phyloP scores from a whole-genome alignment of 805 yeast species.

The Naumovozyma castellii region DNA sequence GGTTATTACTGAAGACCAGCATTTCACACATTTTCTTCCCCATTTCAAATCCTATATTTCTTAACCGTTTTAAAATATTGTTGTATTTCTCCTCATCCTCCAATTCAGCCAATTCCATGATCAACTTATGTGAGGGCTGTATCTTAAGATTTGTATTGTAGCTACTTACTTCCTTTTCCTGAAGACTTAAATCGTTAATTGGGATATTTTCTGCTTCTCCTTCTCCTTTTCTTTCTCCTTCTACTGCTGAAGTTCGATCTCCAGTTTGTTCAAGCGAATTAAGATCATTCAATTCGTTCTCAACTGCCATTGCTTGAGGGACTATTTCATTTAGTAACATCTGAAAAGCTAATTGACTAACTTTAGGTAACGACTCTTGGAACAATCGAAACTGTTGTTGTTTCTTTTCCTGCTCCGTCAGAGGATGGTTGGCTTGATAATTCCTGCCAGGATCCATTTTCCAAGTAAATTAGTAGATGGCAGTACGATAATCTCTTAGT shows the following conservation, averaged over 20 bases:
- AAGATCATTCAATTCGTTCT: slow-evolving; percentile 32
- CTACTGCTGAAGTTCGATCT: neutral
- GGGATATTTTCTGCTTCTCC: neutral
- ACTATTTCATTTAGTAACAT: slow-evolving; percentile 67
- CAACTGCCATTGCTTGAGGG: slow-evolving; percentile 59
- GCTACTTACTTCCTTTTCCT: slow-evolving; percentile 12
- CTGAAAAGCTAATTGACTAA: slow-evolving; percentile 50
- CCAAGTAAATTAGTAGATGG: too few relatives aligned
- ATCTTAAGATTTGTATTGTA: slow-evolving; percentile 14
- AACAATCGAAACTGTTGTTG: slow-evolving; percentile 24
- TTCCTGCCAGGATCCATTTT: neutral
- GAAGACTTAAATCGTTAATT: slow-evolving; percentile 1
- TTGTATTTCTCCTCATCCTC: slow-evolving; percentile 32
- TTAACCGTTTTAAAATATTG: slow-evolving; percentile 51
- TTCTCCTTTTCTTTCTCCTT: slow-evolving; percentile 1
- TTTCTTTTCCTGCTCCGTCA: slow-evolving; percentile 16
- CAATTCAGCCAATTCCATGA: slow-evolving; percentile 17
- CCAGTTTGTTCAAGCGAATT: neutral
- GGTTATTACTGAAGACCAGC: slow-evolving; percentile 38
- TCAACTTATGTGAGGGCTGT: slow-evolving; percentile 22
- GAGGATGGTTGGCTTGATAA: slow-evolving; percentile 1
- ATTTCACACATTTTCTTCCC: slow-evolving; percentile 52
- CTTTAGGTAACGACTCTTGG: slow-evolving; percentile 31
- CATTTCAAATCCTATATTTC: slow-evolving; percentile 58
- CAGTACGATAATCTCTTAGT: too few relatives aligned